Base-by-base conservation (phyloP, 805 yeast genomes). In the Zygosaccharomyces kombuchaensis region DNA sequence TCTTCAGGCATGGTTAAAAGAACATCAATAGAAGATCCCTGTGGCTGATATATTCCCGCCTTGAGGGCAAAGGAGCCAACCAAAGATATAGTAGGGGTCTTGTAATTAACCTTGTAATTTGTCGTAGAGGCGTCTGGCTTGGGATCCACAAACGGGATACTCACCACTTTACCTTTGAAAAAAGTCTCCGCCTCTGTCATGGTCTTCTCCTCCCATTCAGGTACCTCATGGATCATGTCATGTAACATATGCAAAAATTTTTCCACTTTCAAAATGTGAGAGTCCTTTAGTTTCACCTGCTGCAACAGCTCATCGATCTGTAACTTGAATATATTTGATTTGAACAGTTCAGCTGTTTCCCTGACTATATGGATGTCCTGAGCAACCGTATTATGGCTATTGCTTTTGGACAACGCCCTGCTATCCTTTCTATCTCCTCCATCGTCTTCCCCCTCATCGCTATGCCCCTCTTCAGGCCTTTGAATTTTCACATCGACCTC, bases 301-400 rank as follows among this genome's bases (percentile, higher is more conserved):
- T 80, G 78, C 55, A 93, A 70, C 34, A 93, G 71, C 62, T 90
- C 98, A 67, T 90, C 98, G 50, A 93, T 89, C 69, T 93, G 96
- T 47, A 93, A 68, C 65, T 93, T 93, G 80, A 93, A 91, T 45
- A 93, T 89, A 66, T 90, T 93, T 7, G 96, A 88, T 60, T 90
- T 88, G 79, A 90, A 93, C 37, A 91, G 70, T 64, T 90, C 97
- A 1, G 95, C 93, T 1, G 97, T 87, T 64, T 90, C 97, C 57
- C 96, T 77, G 0, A 96, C 96, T 2, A 85, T 76, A 57, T 91
- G 96, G 37, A 91, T 81, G 47, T 93, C 96, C 55, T 87, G 90
- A 0, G 93, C 81, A 16, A 60, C 56, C 16, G 62, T 58, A 13
- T 37, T 41, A 16, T 43, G 34, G 10, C 41, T 19, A 21, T 21